phyloP scores from a whole-genome alignment of 441 rosid genomes.

The Macaranga tanarius region DNA sequence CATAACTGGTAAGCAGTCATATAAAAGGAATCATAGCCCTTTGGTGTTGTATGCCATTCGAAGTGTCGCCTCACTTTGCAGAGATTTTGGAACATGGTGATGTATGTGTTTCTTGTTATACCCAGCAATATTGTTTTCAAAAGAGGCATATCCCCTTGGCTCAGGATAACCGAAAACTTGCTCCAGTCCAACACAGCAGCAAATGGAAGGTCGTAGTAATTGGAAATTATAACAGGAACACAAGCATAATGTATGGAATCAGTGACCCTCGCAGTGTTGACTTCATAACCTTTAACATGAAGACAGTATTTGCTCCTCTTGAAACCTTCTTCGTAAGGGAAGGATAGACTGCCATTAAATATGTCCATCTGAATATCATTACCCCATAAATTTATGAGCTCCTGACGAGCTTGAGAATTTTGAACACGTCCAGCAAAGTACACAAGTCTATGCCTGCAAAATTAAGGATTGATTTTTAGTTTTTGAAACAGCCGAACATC shows the following conservation, averaged over 20 bases:
- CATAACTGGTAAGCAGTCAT: slow-evolving; percentile 53
- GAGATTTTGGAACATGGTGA: slow-evolving; percentile 36
- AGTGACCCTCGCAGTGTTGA: slow-evolving; percentile 43
- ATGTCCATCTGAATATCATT: slow-evolving; percentile 36
- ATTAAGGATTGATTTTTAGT: too few relatives aligned
- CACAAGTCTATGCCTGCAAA: slow-evolving; percentile 40
- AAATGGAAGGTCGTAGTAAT: slow-evolving; percentile 46
- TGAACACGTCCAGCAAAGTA: slow-evolving; percentile 41
- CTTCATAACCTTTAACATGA: slow-evolving; percentile 50
- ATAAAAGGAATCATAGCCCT: slow-evolving; percentile 41
- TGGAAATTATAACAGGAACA: slow-evolving; percentile 43
- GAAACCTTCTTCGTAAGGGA: slow-evolving; percentile 41
- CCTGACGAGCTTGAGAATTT: slow-evolving; percentile 37
- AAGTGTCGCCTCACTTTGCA: slow-evolving; percentile 39
- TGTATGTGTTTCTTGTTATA: slow-evolving; percentile 26
- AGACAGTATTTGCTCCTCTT: slow-evolving; percentile 44
- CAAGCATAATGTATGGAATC: slow-evolving; percentile 48
- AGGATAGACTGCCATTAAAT: slow-evolving; percentile 26
- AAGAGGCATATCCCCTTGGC: slow-evolving; percentile 26
- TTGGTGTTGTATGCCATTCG: slow-evolving; percentile 39
- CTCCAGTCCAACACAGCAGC: slow-evolving; percentile 42
- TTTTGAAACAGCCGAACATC: too few relatives aligned
- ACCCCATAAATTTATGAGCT: slow-evolving; percentile 33
- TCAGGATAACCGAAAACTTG: slow-evolving; percentile 40
- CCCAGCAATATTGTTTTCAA: slow-evolving; percentile 31